Evolutionary conservation across 768 basidiomycete species (phyloP), one percentile per base, ranked within the genome.

Genomic region (Tricholoma sp.): DNA sequence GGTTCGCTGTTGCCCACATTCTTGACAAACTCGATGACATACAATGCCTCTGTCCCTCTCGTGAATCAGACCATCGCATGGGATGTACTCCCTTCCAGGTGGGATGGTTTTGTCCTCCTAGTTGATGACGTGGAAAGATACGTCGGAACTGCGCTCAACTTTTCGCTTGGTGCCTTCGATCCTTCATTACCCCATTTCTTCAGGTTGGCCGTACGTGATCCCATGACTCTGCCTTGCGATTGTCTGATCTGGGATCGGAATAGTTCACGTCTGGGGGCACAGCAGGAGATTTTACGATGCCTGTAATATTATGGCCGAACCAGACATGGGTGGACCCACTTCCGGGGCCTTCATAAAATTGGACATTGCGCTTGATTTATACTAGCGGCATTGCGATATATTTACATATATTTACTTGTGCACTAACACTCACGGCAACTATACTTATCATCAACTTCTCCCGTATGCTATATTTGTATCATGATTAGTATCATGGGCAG

Each of bases 101-200:
- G 88, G 88, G 83, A 86, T 63, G 89, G 89, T 5, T 92, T 91
- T 64, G 74, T 83, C 0, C 78, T 94, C 22, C 76, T 94, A 12
- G 81, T 92, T n/a, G 90, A 94, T 66, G 93, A 94, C 62, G 91
- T 95, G 0, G 83, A 91, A 67, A 77, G 86, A 61, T 92, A 88
- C 65, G 68, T 77, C n/a, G 90, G 92, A 9, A 69, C 74, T 12
- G 83, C 82, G 4, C 72, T 89, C 50, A 89, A 89, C 63, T 91
- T 81, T 66, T 84, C 85, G 16, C 75, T 93, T n/a, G 78, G 76
- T 19, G 78, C 79, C 14, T 75, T 92, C 52, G 77, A 88, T 52
- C 66, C 75, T 1, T 76, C 74, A 18, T 62, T 92, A 11, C 83
- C 85, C 0, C 92, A 87, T 67, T 91, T 87, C 76, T 90, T 93